Evolutionary conservation across 2,329 filamentous ascomycete species (phyloP).

Genomic region (Byssochlamys sp.): DNA sequence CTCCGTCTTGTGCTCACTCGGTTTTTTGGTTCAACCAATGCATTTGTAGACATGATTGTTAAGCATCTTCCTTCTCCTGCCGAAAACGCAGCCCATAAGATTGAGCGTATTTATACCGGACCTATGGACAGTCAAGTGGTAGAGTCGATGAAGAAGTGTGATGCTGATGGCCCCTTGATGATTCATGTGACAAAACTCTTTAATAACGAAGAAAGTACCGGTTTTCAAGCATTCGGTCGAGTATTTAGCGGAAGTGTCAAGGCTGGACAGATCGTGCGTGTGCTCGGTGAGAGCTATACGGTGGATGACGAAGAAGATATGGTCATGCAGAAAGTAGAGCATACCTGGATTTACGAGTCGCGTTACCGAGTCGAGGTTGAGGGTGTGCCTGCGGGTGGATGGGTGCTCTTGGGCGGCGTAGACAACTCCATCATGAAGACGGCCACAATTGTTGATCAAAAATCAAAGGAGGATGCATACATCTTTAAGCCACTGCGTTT

Average conservation of each 20-base stretch:
- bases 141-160: slow-evolving; percentile 67
- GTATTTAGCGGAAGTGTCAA: slow-evolving; percentile 85
- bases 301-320: slow-evolving; percentile 97
- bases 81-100: slow-evolving; percentile 63
- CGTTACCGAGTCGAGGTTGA: slow-evolving; percentile 86
- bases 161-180: slow-evolving; percentile 84
- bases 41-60: slow-evolving; percentile 92
- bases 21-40: slow-evolving; percentile 82
- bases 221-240: slow-evolving; percentile 79
- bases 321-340: slow-evolving; percentile 70
- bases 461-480: slow-evolving; percentile 84
- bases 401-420: slow-evolving; percentile 81
- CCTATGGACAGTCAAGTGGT: slow-evolving; percentile 74
- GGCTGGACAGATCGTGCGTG: slow-evolving; percentile 72
- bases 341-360: slow-evolving; percentile 84
- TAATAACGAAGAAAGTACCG: slow-evolving; percentile 78
- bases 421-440: slow-evolving; percentile 98
- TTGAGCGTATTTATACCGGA: slow-evolving; percentile 86
- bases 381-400: slow-evolving; percentile 85
- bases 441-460: slow-evolving; percentile 69
- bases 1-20: slow-evolving; percentile 84
- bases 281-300: slow-evolving; percentile 90
- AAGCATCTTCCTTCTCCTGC: slow-evolving; percentile 79
- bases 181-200: slow-evolving; percentile 89
- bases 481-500: slow-evolving; percentile 89